A percentile compares a stretch with the other conserved stretches of the same genome.
Conservation (phyloP, 2,329 filamentous ascomycete species). For the Monilinia laxa region DNA sequence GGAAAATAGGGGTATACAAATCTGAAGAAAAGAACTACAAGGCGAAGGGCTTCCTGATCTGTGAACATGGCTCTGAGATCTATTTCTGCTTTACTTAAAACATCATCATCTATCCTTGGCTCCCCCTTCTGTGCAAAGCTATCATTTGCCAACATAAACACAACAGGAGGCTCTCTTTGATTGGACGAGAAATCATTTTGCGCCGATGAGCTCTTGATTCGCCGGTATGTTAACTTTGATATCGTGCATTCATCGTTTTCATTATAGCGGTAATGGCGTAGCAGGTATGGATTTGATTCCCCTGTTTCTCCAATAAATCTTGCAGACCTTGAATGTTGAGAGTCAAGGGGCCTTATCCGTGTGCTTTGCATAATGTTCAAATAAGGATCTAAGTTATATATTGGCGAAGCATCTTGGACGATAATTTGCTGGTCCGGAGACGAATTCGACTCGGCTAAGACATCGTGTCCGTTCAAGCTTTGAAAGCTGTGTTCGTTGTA, state of each 20-base stretch:
- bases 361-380: constrained; percentile 34
- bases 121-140: constrained; percentile 38
- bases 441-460: constrained; percentile 29
- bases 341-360: constrained; percentile 36
- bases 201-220: constrained; percentile 33
- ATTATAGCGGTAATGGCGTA: constrained; percentile 38
- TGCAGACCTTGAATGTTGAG: constrained; percentile 34
- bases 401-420: constrained; percentile 35
- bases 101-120: constrained; percentile 37
- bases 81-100: constrained; percentile 33
- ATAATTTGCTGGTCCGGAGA: constrained; percentile 32
- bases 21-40: constrained; percentile 45
- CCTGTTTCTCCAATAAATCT: constrained; percentile 40
- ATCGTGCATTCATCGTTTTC: constrained; percentile 40
- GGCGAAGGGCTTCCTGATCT: constrained; percentile 41
- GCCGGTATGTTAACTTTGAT: constrained; percentile 39
- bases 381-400: constrained; percentile 36
- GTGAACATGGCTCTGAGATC: constrained; percentile 38
- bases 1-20: constrained; percentile 49
- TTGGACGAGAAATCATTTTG: constrained; percentile 31
- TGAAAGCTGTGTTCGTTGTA: constrained; percentile 36
- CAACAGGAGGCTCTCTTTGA: constrained; percentile 37
- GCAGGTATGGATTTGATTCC: constrained; percentile 39
- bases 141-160: constrained; percentile 40
- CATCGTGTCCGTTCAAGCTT: constrained; percentile 33